Conservation (phyloP, 1,284 basidiomycete species). For the Moniliella sp. region DNA sequence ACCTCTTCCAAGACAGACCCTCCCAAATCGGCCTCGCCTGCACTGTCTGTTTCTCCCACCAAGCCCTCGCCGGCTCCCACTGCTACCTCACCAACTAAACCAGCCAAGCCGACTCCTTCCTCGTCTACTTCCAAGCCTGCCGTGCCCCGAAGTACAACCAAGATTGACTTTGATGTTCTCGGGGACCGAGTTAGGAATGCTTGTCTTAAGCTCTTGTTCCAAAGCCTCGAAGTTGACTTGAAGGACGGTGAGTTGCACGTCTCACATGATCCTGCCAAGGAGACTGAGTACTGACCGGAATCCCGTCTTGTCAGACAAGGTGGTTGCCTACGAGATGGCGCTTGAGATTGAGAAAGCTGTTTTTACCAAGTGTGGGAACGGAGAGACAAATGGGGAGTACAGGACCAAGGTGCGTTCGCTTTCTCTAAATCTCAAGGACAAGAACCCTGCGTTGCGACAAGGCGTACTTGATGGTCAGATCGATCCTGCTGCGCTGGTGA, state of each 20-base stretch:
- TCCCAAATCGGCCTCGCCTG: too few species aligned
- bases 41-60: too few species aligned
- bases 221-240: slow-evolving; percentile 45
- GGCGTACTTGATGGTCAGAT: slow-evolving; percentile 64
- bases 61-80: too few species aligned
- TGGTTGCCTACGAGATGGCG: slow-evolving; percentile 35
- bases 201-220: slow-evolving; percentile 72
- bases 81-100: slow-evolving; percentile 10
- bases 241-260: slow-evolving; percentile 1
- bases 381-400: slow-evolving; percentile 37
- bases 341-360: slow-evolving; percentile 36
- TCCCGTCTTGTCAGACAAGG: slow-evolving; percentile 18
- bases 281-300: neutral
- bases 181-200: slow-evolving; percentile 53
- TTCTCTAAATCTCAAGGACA: slow-evolving; percentile 81
- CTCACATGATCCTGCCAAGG: neutral
- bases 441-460: slow-evolving; percentile 63
- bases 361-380: slow-evolving; percentile 14
- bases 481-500: slow-evolving; percentile 47
- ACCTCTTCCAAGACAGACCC: too few species aligned
- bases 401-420: slow-evolving; percentile 67
- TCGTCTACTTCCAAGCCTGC: slow-evolving; percentile 2
- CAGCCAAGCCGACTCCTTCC: slow-evolving; percentile 6
- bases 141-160: slow-evolving; percentile 1
- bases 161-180: slow-evolving; percentile 29